phyloP scores from a whole-genome alignment of 2,329 filamentous ascomycete species.

The Scopulariopsis brevicaulis region DNA sequence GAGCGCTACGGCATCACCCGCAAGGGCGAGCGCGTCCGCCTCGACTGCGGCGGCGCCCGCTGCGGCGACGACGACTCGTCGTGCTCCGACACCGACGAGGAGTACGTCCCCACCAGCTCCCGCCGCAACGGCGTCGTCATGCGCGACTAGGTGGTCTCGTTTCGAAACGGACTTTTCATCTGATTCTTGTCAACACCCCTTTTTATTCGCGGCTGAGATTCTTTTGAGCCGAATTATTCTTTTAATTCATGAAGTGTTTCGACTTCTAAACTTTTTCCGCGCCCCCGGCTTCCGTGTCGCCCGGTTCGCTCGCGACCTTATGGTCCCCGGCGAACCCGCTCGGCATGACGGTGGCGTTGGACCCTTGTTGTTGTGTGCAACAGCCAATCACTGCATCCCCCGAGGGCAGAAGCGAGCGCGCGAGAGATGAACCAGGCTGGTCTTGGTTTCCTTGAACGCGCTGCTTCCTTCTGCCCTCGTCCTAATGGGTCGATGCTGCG shows the following conservation, averaged over 20 bases:
- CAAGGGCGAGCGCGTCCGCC: slow-evolving; percentile 83
- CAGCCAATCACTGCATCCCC: slow-evolving; percentile 3
- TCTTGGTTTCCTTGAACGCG: neutral
- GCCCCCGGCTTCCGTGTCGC: neutral
- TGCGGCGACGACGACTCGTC: slow-evolving; percentile 72
- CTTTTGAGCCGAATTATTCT: neutral
- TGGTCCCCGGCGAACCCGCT: neutral
- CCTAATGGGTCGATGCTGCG: slow-evolving; percentile 2
- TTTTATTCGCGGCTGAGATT: neutral
- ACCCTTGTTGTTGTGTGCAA: slow-evolving; percentile 3
- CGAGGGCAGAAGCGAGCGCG: neutral
- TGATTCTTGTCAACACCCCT: neutral
- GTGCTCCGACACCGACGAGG: slow-evolving; percentile 46
- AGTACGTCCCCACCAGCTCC: slow-evolving; percentile 32
- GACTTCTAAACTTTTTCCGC: neutral
- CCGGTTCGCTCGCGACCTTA: neutral
- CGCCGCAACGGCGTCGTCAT: slow-evolving; percentile 56
- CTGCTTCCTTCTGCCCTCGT: neutral
- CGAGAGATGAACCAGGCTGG: neutral
- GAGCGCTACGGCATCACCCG: slow-evolving; percentile 95
- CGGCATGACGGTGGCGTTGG: neutral
- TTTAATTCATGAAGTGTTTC: slow-evolving; percentile 1
- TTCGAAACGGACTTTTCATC: neutral
- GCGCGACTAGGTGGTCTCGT: slow-evolving; percentile 8
- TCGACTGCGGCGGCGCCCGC: slow-evolving; percentile 84